Evolutionary conservation across 2,329 filamentous ascomycete genomes (phyloP).

Genomic region (Chaetothyriales sp.): DNA sequence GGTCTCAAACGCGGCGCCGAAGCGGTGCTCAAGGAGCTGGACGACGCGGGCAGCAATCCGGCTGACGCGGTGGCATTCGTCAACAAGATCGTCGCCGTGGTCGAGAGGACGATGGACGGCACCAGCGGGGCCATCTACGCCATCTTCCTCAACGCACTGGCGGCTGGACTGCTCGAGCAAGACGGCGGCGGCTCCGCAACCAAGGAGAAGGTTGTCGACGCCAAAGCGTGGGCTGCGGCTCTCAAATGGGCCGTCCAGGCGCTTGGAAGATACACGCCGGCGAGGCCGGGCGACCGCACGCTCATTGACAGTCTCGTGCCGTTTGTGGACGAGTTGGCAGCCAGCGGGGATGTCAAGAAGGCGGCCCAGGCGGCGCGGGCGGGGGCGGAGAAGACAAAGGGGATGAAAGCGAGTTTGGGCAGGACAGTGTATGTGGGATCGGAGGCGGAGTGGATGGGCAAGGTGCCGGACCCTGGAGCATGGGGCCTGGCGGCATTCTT

Average conservation of each 20-base stretch:
- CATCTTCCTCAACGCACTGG: constrained; percentile 80
- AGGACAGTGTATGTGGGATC: constrained; percentile 71
- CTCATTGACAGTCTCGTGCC: constrained; percentile 80
- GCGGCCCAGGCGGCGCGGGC: constrained; percentile 63
- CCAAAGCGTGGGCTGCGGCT: constrained; percentile 50
- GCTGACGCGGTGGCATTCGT: constrained; percentile 49
- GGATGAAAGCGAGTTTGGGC: constrained; percentile 81
- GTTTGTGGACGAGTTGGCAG: constrained; percentile 60
- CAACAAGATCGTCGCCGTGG: constrained; percentile 46
- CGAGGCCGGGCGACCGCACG: constrained; percentile 76
- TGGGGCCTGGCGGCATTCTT: constrained; percentile 77
- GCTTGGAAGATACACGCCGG: constrained; percentile 74
- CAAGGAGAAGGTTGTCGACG: constrained; percentile 33
- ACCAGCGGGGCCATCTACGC: constrained; percentile 66
- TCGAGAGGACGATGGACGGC: constrained; percentile 60
- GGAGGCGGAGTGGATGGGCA: constrained; percentile 47
- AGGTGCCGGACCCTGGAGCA: constrained; percentile 61
- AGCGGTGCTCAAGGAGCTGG: constrained; percentile 35
- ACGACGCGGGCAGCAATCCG: constrained; percentile 23
- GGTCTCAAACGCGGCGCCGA: constrained; percentile 79
- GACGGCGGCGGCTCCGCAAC: constrained; percentile 22
- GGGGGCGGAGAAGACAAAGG: constrained; percentile 73
- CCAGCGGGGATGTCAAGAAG: constrained; percentile 52
- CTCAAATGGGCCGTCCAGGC: constrained; percentile 57
- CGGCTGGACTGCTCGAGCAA: constrained; percentile 50